Conservation (phyloP, 768 basidiomycete species). For the Collybiopsis luxurians region DNA sequence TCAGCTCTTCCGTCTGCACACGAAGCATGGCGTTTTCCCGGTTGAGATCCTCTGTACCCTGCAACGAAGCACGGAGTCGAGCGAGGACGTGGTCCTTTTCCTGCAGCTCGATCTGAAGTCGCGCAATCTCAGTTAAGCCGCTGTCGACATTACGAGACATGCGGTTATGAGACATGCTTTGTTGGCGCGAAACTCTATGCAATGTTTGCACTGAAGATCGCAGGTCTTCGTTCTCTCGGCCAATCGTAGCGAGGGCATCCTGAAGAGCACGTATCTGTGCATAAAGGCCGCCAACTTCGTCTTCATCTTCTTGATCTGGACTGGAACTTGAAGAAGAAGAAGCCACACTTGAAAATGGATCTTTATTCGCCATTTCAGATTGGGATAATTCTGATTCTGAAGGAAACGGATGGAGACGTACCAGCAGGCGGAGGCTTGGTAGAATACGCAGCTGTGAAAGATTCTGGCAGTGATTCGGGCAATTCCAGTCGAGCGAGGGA, state of each 20-base stretch:
- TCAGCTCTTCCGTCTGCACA: slow-evolving; percentile 8
- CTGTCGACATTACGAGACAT: not conserved
- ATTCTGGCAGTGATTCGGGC: slow-evolving; percentile 4
- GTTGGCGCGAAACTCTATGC: not conserved
- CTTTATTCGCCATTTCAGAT: not conserved
- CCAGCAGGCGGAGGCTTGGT: not conserved
- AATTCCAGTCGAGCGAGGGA: slow-evolving; percentile 8
- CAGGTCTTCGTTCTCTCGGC: slow-evolving; percentile 7
- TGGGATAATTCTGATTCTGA: too few relatives aligned
- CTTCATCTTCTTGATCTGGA: not conserved
- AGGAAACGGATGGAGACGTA: not conserved
- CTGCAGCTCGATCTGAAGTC: not conserved
- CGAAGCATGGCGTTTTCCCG: slow-evolving; percentile 10
- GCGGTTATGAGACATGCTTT: not conserved
- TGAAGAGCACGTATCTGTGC: slow-evolving; percentile 4
- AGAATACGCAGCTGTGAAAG: not conserved
- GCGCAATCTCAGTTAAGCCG: not conserved
- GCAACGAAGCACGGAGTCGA: not conserved
- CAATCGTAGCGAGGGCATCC: not conserved
- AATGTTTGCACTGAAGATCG: slow-evolving; percentile 7
- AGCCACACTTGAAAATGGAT: not conserved
- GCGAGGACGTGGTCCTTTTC: slow-evolving; percentile 6
- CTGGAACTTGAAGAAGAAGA: not conserved
- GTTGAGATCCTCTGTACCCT: not conserved
- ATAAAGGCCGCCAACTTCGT: slow-evolving; percentile 3